phyloP scores from a whole-genome alignment of 2,329 filamentous ascomycete genomes.

The Anthostomella pinea region DNA sequence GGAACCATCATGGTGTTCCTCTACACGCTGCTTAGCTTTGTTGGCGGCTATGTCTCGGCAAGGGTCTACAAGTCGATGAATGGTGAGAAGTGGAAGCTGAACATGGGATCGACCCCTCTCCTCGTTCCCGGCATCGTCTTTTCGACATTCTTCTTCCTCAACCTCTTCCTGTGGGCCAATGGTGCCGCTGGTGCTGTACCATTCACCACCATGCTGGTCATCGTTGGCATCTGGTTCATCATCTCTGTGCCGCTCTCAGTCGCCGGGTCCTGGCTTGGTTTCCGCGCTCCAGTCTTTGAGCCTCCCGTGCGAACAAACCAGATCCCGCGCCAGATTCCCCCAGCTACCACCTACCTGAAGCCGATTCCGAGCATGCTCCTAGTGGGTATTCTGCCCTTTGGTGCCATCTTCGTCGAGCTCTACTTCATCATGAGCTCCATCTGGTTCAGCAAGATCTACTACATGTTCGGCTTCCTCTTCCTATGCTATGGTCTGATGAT shows the following conservation, averaged over 20 bases:
- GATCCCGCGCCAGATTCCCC: constrained; percentile 94
- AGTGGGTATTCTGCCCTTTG: constrained; percentile 89
- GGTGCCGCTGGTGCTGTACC: constrained; percentile 90
- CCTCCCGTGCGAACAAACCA: constrained; percentile 93
- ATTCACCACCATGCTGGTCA: constrained; percentile 93
- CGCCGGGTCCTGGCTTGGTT: constrained; percentile 88
- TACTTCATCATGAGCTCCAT: constrained; percentile 99
- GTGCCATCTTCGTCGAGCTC: constrained; percentile 95
- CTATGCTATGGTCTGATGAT: constrained; percentile 97
- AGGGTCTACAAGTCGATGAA: constrained; percentile 93
- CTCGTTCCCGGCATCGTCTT: constrained; percentile 88
- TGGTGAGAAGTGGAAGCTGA: constrained; percentile 91
- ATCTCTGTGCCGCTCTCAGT: constrained; percentile 92
- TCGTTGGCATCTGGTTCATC: constrained; percentile 93
- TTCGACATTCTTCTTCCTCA: constrained; percentile 82
- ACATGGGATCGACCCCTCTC: constrained; percentile 83
- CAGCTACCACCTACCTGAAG: constrained; percentile 75
- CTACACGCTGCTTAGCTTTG: constrained; percentile 88
- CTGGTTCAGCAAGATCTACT: constrained; percentile 98
- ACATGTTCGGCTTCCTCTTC: constrained; percentile 99
- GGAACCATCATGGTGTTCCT: constrained; percentile 91
- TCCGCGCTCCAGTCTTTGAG: constrained; percentile 69
- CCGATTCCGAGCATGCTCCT: constrained; percentile 87
- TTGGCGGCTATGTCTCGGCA: constrained; percentile 86
- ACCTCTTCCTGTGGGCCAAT: constrained; percentile 95